Percentiles rank a stretch among this genome's conserved stretches.
These are phyloP conservation scores for Athelia psychrophila DNA, from an alignment of 1,284 basidiomycete species.

Conservation along the genomic window DNA sequence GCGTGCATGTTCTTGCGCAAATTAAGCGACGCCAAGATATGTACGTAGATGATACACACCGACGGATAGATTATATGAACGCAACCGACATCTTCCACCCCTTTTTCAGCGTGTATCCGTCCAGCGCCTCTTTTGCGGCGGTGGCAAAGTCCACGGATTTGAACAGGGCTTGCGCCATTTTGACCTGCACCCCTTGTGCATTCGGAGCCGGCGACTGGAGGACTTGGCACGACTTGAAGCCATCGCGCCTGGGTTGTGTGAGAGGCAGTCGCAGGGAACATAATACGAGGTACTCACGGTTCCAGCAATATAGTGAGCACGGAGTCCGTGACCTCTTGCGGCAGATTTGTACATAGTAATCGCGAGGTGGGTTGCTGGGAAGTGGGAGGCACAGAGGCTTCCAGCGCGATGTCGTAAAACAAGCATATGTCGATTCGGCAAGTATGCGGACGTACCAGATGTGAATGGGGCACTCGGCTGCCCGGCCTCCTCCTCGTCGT, in stretches of 20 bases:
- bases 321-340: slow-evolving; percentile 78
- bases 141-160: slow-evolving; percentile 71
- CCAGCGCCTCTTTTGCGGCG: slow-evolving; percentile 73
- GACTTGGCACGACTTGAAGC: slow-evolving; percentile 70
- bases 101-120: slow-evolving; percentile 79
- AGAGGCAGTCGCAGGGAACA: slow-evolving; percentile 5
- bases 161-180: slow-evolving; percentile 76
- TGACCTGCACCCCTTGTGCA: slow-evolving; percentile 56
- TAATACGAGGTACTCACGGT: slow-evolving; percentile 60
- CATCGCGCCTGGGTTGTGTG: slow-evolving; percentile 58
- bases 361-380: slow-evolving; percentile 60
- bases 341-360: slow-evolving; percentile 75
- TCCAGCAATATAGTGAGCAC: slow-evolving; percentile 83
- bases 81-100: slow-evolving; percentile 79
- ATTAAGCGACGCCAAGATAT: slow-evolving; percentile 3
- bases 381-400: slow-evolving; percentile 47
- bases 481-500: slow-evolving; percentile 66
- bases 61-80: slow-evolving; percentile 48
- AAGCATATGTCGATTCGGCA: slow-evolving; percentile 19
- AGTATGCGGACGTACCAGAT: slow-evolving; percentile 39
- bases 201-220: slow-evolving; percentile 63
- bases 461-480: slow-evolving; percentile 12
- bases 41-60: slow-evolving; percentile 4
- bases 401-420: slow-evolving; percentile 27
- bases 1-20: not conserved